A percentile compares a stretch with the other conserved stretches of the same genome.
Conservation (phyloP, 305 asterid species). For the Nicotiana rustica region DNA sequence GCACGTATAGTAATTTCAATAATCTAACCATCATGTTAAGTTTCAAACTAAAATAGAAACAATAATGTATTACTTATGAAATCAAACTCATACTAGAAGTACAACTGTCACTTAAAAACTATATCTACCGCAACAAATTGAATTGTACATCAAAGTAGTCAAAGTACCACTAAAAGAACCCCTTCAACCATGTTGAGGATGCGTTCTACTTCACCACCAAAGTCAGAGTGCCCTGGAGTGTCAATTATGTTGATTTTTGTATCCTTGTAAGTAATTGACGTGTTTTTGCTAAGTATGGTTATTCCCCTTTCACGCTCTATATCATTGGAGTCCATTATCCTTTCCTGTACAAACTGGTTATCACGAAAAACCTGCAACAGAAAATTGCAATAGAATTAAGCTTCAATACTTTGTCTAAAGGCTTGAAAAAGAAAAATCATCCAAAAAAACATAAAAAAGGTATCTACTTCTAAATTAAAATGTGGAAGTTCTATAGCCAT, state of each 20-base stretch:
- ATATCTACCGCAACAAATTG: not conserved
- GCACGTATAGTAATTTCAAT: not conserved
- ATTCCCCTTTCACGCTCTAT: constrained; percentile 99
- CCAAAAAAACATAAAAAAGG: not conserved
- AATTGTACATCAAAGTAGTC: constrained; percentile 8
- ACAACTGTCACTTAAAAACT: not conserved
- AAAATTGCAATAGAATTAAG: constrained; percentile 32
- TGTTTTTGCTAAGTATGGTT: constrained; percentile 96
- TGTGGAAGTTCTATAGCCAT: not conserved
- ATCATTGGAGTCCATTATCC: constrained; percentile 99
- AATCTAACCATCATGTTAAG: not conserved
- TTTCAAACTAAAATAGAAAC: constrained; percentile 26
- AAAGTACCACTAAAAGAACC: constrained; percentile 92
- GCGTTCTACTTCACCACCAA: constrained; percentile 99
- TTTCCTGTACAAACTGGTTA: constrained; percentile 90
- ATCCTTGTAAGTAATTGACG: constrained; percentile 86
- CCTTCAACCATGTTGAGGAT: constrained; percentile 99
- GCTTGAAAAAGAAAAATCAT: constrained; percentile 13
- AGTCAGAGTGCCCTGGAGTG: constrained; percentile 99
- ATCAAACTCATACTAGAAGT: constrained; percentile 22
- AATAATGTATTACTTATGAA: not conserved
- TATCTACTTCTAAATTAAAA: not conserved
- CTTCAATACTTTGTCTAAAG: not conserved
- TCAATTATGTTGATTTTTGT: constrained; percentile 95
- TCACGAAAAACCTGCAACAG: constrained; percentile 90